These are phyloP conservation scores for Rubroshorea leprosula DNA, from an alignment of 345 rosid genomes.

Conservation along the genomic window DNA sequence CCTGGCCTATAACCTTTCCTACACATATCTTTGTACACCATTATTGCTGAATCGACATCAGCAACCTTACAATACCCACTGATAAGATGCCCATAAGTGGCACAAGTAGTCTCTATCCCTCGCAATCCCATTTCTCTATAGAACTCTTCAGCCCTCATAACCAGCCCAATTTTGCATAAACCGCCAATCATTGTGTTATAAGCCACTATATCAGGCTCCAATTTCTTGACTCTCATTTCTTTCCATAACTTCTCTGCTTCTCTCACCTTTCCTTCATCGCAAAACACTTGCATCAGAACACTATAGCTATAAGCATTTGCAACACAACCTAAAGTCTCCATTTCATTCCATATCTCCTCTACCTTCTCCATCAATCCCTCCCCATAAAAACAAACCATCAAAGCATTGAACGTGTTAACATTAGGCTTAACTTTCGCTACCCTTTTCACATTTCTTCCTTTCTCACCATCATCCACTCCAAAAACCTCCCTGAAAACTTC, in stretches of 20 bases:
- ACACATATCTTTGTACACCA: slow-evolving; percentile 54
- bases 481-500: slow-evolving; percentile 61
- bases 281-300: slow-evolving; percentile 48
- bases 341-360: slow-evolving; percentile 59
- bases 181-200: slow-evolving; percentile 72
- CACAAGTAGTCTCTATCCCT: slow-evolving; percentile 38
- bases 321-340: slow-evolving; percentile 38
- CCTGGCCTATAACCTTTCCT: slow-evolving; percentile 42
- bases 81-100: slow-evolving; percentile 59
- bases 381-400: slow-evolving; percentile 58
- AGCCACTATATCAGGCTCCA: slow-evolving; percentile 45
- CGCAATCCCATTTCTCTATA: slow-evolving; percentile 49
- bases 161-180: slow-evolving; percentile 43
- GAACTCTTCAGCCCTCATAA: slow-evolving; percentile 51
- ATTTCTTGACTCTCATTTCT: slow-evolving; percentile 51
- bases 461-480: slow-evolving; percentile 23
- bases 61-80: slow-evolving; percentile 53
- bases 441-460: slow-evolving; percentile 18
- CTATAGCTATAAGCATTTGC: slow-evolving; percentile 47
- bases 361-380: slow-evolving; percentile 57
- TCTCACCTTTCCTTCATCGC: slow-evolving; percentile 45
- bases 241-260: slow-evolving; percentile 64
- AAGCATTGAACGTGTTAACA: slow-evolving; percentile 54
- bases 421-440: slow-evolving; percentile 36
- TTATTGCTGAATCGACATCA: slow-evolving; percentile 46